These are phyloP conservation scores for Talaromyces sp. DNA, from an alignment of 2,329 filamentous ascomycete genomes.

Conservation along the genomic window DNA sequence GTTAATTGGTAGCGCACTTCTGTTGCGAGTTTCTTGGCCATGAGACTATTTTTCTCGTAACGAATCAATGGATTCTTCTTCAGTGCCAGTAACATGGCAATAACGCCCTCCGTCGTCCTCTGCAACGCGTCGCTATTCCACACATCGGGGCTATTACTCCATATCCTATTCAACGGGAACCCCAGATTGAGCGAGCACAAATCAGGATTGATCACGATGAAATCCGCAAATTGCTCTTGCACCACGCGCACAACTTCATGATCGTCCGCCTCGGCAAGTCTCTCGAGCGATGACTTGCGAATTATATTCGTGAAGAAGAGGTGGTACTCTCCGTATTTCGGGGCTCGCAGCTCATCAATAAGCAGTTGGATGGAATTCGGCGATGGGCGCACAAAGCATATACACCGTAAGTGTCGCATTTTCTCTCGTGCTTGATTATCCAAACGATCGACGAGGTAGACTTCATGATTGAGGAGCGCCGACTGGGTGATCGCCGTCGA, in stretches of 20 bases:
- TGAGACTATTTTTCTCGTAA: conserved; percentile 83
- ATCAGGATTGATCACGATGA: conserved; percentile 90
- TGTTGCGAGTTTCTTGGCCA: conserved; percentile 88
- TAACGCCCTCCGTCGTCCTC: conserved; percentile 78
- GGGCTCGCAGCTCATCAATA: conserved; percentile 92
- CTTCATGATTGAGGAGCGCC: conserved; percentile 87
- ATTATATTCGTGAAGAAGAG: conserved; percentile 97
- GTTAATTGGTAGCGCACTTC: conserved; percentile 91
- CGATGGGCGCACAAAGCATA: conserved; percentile 90
- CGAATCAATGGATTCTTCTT: conserved; percentile 97
- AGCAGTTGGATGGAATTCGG: conserved; percentile 88
- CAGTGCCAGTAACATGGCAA: conserved; percentile 78
- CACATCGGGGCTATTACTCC: conserved; percentile 74
- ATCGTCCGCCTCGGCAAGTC: conserved; percentile 92
- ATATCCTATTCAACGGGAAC: conserved; percentile 71
- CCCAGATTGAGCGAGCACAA: conserved; percentile 76
- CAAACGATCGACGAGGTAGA: conserved; percentile 94
- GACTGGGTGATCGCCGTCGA: conserved; percentile 97
- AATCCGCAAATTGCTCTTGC: conserved; percentile 96
- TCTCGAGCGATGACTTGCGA: conserved; percentile 91
- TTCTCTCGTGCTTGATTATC: conserved; percentile 89
- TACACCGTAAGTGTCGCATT: conserved; percentile 92
- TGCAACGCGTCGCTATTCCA: conserved; percentile 91
- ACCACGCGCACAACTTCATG: conserved; percentile 93
- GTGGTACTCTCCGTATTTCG: conserved; percentile 96